Base-by-base conservation (phyloP, 441 rosid species). In the Populus hybrid region DNA sequence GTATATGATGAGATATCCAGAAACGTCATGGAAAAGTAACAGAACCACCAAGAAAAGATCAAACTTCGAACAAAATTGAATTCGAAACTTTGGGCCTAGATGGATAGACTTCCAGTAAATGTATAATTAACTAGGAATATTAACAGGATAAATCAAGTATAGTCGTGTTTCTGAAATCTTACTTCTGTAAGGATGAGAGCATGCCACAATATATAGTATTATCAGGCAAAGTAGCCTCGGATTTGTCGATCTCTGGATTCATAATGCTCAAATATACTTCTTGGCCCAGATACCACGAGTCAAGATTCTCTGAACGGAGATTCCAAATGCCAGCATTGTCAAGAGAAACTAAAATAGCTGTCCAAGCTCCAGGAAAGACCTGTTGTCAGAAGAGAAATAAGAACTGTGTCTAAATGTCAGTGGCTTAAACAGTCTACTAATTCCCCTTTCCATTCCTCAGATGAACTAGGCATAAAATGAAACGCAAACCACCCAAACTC, bases 301-400 rank as follows among this genome's bases (percentile, higher is more conserved):
- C 83, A 0, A 94, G 97, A 84, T 90, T 94, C 87, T 93, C 86
- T 1, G 85, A 70, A 2, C 95, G 90, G 64, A 94, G 90, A 76
- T 93, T 91, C 97, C 97, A 93, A 40, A 91, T 83, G 66, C 98
- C 98, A 10, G 93, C 87, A 87, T 93, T 93, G 83, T 93, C 98
- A 35, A 94, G 89, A 69, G 89, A 90, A 75, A 93, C 89, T 75
- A 94, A 83, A 38, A 93, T 87, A 20, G 98, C 97, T 0, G 97
- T 90, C 97, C 97, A 94, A 40, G 94, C 97, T 84, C 92, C 95
- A 1, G 98, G 97, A 87, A 88, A 94, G 71, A 93, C 98, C 98
- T 94, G 81, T 34, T 73, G 72, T 63, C 66, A 84, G 21, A 67
- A 5, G 26, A 75, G 67, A 77, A 72, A 77, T 67, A 71, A 50